Evolutionary conservation across 768 basidiomycete species (phyloP), one percentile per base, ranked within the genome.

Genomic region (Hygrophorus russula): DNA sequence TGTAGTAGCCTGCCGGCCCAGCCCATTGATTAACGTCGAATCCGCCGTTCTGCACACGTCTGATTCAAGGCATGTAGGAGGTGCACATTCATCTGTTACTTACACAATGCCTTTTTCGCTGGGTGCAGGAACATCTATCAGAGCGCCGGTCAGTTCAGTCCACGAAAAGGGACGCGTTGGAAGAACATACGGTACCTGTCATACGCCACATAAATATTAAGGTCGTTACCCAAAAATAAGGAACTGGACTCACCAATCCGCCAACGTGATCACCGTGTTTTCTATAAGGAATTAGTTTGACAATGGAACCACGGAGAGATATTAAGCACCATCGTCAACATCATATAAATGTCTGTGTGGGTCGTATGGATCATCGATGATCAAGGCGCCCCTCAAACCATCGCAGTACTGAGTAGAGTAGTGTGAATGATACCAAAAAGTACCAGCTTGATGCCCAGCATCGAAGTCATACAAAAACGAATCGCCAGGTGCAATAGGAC

Each of bases 331-430:
- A 51, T 73, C 60, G 44, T 73, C 70, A 10, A 70, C 56, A 44
- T 73, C 70, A 46, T 73, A 73, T 13, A 71, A 43, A 9, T 51
- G 12, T 1, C 43, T 50, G 41, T 59, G 59, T 12, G 71, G 73
- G 46, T 74, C 71, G 11, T 62, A 24, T 13, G 67, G 65, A 52
- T 73, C 70, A 46, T 71, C 73, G 24, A 72, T 61, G 7, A 72
- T 54, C 33, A 72, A 45, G 0, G 67, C 58, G 12, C 69, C 69
- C 13, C 66, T 60, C 18, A 66, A 52, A 12, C 69, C 66, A 30
- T 70, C 68, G 36, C 65, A 58, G 31, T 57, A 57, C 41, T 58
- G 54, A 2, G 52, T 56, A 5, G 49, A 50, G 44, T 42, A 46
- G 34, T 52, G 14, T 6, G 58, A 60, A 18, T 67, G 63, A 28